A percentile compares a stretch with the other conserved stretches of the same genome.
phyloP scores from a whole-genome alignment of 2,329 filamentous ascomycete species.

The Elsinoe fawcettii region DNA sequence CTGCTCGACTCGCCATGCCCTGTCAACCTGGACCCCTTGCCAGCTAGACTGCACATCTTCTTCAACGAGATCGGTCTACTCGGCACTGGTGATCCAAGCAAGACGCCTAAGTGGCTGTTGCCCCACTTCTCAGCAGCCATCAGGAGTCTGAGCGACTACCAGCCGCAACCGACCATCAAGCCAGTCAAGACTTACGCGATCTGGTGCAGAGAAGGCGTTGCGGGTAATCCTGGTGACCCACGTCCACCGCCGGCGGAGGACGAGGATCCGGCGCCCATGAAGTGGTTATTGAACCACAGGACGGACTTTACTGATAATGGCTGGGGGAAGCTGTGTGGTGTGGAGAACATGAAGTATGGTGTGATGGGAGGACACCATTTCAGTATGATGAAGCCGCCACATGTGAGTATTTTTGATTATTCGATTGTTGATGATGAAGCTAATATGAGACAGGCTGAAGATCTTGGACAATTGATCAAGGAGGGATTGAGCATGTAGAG shows the following conservation, averaged over 20 bases:
- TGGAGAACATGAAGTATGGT: slow-evolving; percentile 53
- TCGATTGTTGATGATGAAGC: neutral
- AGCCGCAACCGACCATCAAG: slow-evolving; percentile 54
- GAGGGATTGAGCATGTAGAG: slow-evolving; percentile 29
- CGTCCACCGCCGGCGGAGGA: slow-evolving; percentile 55
- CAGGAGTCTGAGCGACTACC: slow-evolving; percentile 60
- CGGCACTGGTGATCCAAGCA: slow-evolving; percentile 51
- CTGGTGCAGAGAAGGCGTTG: slow-evolving; percentile 68
- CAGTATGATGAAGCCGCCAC: slow-evolving; percentile 63
- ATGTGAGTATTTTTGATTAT: slow-evolving; percentile 19
- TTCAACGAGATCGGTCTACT: slow-evolving; percentile 65
- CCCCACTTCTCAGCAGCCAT: slow-evolving; percentile 66
- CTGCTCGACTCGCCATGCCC: slow-evolving; percentile 49
- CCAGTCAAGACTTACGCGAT: slow-evolving; percentile 57
- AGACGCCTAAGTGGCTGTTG: slow-evolving; percentile 64
- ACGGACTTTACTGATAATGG: slow-evolving; percentile 63
- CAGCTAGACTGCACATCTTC: slow-evolving; percentile 57
- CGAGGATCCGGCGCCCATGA: slow-evolving; percentile 47
- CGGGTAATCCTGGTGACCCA: slow-evolving; percentile 57
- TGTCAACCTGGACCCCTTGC: slow-evolving; percentile 43
- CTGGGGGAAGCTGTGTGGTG: slow-evolving; percentile 59
- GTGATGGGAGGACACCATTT: slow-evolving; percentile 70
- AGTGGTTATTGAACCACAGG: slow-evolving; percentile 65
- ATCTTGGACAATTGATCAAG: slow-evolving; percentile 37
- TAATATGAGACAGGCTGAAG: slow-evolving; percentile 19